A percentile compares a stretch with the other conserved stretches of the same genome.
Evolutionary conservation across 305 asterid species (phyloP).

Genomic region (Fraxinus xanthoxyloides): DNA sequence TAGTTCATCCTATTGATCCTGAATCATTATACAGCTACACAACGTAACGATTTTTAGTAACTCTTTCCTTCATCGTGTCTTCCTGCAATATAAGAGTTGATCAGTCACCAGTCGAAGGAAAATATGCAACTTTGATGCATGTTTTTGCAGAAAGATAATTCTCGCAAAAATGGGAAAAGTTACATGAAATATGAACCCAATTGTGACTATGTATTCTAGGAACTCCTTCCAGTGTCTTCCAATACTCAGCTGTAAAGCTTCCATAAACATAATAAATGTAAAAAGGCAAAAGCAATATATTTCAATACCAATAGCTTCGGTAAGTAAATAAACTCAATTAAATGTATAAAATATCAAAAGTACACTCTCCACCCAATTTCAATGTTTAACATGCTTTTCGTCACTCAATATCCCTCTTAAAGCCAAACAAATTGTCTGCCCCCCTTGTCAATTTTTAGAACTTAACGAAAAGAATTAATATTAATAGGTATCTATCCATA

Average conservation of each 20-base stretch:
- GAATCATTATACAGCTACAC: constrained; percentile 28
- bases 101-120: background rate
- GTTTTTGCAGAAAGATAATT: background rate
- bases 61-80: constrained; percentile 63
- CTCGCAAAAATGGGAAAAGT: constrained; percentile 17
- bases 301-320: background rate
- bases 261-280: background rate
- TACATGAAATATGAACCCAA: constrained; percentile 82
- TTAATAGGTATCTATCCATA: background rate
- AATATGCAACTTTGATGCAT: background rate
- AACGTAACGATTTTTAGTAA: constrained; percentile 60
- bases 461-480: background rate
- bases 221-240: constrained; percentile 87
- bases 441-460: background rate
- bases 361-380: background rate
- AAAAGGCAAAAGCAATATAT: background rate
- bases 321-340: background rate
- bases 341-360: background rate
- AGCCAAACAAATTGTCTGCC: background rate
- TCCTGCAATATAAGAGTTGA: constrained; percentile 44
- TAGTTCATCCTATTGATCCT: background rate
- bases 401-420: background rate
- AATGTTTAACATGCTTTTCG: background rate
- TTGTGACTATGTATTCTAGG: constrained; percentile 63
- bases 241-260: constrained; percentile 59